Evolutionary conservation across 1,284 basidiomycete species (phyloP).

Genomic region (Trametes versicolor): DNA sequence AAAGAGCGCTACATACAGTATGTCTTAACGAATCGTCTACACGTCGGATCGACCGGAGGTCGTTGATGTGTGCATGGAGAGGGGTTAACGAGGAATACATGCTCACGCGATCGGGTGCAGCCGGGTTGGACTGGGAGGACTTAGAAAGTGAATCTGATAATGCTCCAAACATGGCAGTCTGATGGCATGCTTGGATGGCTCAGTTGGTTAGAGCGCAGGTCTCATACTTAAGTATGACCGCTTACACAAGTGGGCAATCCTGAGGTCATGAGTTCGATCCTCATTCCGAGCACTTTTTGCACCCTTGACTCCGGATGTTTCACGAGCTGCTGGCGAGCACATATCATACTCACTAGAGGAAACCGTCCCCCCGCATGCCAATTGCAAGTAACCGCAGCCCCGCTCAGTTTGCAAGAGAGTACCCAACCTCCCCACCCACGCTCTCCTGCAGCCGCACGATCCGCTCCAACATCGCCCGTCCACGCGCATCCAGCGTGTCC

Average conservation of each 20-base stretch:
- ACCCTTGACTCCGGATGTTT: background rate
- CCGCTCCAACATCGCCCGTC: conserved; percentile 68
- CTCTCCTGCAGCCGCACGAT: conserved; percentile 66
- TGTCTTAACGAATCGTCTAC: too few species aligned
- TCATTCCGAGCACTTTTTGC: conserved; percentile 19
- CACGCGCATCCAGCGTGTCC: conserved; percentile 57
- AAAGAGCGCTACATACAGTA: too few species aligned
- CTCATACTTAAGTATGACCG: conserved; percentile 22
- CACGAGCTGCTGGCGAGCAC: background rate
- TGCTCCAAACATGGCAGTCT: too few species aligned
- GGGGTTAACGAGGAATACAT: too few species aligned
- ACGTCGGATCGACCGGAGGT: too few species aligned
- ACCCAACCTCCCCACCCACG: conserved; percentile 57
- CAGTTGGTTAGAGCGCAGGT: conserved; percentile 26
- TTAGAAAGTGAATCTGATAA: too few species aligned
- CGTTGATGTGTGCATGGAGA: too few species aligned
- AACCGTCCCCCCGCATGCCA: too few species aligned
- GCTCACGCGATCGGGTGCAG: too few species aligned
- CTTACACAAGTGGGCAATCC: conserved; percentile 15
- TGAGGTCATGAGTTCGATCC: conserved; percentile 28
- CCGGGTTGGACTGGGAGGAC: too few species aligned
- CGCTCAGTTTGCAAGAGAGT: conserved; percentile 56
- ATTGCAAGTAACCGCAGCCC: too few species aligned
- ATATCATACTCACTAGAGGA: too few species aligned
- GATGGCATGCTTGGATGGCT: conserved; percentile 22